Percentiles rank a stretch among this genome's conserved stretches.
phyloP scores from a whole-genome alignment of 306 rosid species.

The Amphicarpaea edgeworthii region DNA sequence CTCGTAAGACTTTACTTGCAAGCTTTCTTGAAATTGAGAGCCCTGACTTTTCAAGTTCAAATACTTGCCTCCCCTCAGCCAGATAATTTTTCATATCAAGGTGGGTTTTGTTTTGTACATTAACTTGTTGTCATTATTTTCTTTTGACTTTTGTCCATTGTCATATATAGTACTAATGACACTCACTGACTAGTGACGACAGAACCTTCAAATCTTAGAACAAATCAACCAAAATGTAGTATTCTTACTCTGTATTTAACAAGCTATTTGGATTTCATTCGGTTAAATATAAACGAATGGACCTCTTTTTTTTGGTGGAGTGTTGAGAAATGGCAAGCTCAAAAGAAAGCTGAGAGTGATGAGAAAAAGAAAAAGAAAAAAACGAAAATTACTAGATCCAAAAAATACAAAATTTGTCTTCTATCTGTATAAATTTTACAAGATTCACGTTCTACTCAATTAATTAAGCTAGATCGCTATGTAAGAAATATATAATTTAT shows the following conservation, averaged over 20 bases:
- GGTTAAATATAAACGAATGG: background rate
- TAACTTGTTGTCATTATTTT: background rate
- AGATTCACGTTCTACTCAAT: no score
- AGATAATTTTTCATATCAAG: slow-evolving; percentile 53
- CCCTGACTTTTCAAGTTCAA: slow-evolving; percentile 77
- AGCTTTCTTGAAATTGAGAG: slow-evolving; percentile 93
- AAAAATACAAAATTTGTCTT: no score
- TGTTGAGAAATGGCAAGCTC: slow-evolving; percentile 7
- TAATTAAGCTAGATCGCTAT: no score
- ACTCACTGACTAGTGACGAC: slow-evolving; percentile 29
- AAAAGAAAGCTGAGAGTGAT: background rate
- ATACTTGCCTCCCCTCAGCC: slow-evolving; percentile 78
- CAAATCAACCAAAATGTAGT: background rate
- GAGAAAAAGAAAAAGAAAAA: background rate
- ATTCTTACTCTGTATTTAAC: slow-evolving; percentile 26
- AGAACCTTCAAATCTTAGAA: slow-evolving; percentile 31
- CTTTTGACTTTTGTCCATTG: background rate
- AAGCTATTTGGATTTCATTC: background rate
- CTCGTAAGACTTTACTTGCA: slow-evolving; percentile 87
- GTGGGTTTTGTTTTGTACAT: slow-evolving; percentile 42
- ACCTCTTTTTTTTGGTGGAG: background rate
- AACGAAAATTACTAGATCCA: background rate
- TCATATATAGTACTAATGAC: background rate
- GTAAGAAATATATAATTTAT: background rate
- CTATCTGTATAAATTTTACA: no score